phyloP scores from a whole-genome alignment of 2,329 filamentous ascomycete species.

The Diplodia seriata region DNA sequence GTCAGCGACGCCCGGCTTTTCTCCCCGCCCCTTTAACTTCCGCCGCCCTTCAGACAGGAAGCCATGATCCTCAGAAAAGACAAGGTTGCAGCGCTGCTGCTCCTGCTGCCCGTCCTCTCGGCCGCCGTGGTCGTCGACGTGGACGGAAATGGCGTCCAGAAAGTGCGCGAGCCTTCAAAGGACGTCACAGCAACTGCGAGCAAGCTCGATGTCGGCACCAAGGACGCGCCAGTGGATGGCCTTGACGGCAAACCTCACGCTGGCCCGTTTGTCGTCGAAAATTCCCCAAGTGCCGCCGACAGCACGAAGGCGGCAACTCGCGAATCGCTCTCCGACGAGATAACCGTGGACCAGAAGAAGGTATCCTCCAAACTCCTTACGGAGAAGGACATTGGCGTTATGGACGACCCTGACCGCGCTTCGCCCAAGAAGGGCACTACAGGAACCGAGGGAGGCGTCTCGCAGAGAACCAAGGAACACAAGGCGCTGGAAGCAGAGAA shows the following conservation, averaged over 20 bases:
- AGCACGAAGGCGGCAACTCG: constrained; percentile 6
- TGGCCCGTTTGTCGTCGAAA: constrained; percentile 74
- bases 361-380: constrained; percentile 26
- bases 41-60: constrained; percentile 29
- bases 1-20: constrained; percentile 29
- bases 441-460: constrained; percentile 88
- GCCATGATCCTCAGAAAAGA: constrained; percentile 67
- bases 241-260: constrained; percentile 89
- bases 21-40: constrained; percentile 19
- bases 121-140: constrained; percentile 38
- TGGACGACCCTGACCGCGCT: constrained; percentile 83
- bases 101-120: constrained; percentile 66
- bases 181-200: constrained; percentile 39
- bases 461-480: constrained; percentile 80
- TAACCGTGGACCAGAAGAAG: constrained; percentile 43
- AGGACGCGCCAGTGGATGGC: constrained; percentile 82
- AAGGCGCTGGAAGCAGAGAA: constrained; percentile 71
- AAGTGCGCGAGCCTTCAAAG: constrained; percentile 34
- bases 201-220: constrained; percentile 61
- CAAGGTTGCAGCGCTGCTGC: constrained; percentile 64
- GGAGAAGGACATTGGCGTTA: constrained; percentile 74
- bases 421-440: constrained; percentile 84
- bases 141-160: constrained; percentile 26
- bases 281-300: constrained; percentile 40
- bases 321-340: constrained; percentile 44